A percentile compares a stretch with the other conserved stretches of the same genome.
These are phyloP conservation scores for Linum lewisii DNA, from an alignment of 345 rosid species.

Conservation along the genomic window DNA sequence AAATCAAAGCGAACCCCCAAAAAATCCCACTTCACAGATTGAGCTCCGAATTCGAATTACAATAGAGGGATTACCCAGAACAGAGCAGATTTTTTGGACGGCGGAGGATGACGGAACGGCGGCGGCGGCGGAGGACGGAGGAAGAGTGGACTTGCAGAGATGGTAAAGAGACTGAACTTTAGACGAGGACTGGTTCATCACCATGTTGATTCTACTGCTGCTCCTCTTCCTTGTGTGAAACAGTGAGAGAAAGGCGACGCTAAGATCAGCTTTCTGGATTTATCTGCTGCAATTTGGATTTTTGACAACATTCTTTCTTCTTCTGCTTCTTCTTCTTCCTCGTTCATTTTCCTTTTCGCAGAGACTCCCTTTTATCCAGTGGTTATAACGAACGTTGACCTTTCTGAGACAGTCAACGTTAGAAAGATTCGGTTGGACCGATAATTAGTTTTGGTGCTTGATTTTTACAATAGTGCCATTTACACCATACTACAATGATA, in stretches of 20 bases:
- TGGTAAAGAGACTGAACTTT: constrained; percentile 64
- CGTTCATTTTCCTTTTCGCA: too few species aligned
- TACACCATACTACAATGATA: too few species aligned
- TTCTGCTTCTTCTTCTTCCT: constrained; percentile 2
- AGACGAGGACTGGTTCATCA: constrained; percentile 25
- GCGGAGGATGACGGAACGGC: constrained; percentile 39
- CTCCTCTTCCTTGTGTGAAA: constrained; percentile 5
- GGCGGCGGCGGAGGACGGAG: constrained; percentile 47
- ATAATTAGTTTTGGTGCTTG: too few species aligned
- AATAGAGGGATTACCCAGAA: constrained; percentile 48
- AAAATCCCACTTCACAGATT: constrained; percentile 5
- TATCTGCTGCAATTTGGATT: constrained; percentile 38
- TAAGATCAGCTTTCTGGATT: constrained; percentile 23
- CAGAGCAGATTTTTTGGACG: constrained; percentile 41
- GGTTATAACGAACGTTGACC: too few species aligned
- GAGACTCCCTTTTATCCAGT: too few species aligned
- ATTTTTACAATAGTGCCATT: too few species aligned
- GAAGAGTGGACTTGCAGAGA: constrained; percentile 45
- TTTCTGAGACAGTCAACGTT: too few species aligned
- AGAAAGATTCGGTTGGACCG: too few species aligned
- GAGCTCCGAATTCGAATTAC: constrained; percentile 2
- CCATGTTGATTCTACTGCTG: constrained; percentile 34
- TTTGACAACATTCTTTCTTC: constrained; percentile 33
- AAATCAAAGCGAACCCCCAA: constrained; percentile 17
- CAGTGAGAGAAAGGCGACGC: constrained; percentile 1